Evolutionary conservation across 495 filamentous ascomycete species (phyloP).

Genomic region (Penicillium manginii): DNA sequence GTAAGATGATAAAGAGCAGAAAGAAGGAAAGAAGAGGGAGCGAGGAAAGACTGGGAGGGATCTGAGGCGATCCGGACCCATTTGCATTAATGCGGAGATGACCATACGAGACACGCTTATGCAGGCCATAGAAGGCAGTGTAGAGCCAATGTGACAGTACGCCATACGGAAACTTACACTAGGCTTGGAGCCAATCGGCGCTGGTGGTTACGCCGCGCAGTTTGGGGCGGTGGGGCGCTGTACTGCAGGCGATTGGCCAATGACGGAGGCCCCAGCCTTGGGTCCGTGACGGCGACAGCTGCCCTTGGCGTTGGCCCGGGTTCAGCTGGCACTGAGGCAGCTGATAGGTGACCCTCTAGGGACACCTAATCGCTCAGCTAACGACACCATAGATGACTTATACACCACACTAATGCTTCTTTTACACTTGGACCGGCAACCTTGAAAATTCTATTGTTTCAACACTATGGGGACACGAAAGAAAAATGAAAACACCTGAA

Average conservation of each 20-base stretch:
- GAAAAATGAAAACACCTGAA: slow-evolving; percentile 23
- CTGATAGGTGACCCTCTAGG: background rate
- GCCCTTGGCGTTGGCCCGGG: background rate
- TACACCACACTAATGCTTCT: background rate
- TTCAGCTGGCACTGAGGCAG: background rate
- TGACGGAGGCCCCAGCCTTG: slow-evolving; percentile 7
- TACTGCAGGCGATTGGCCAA: slow-evolving; percentile 25
- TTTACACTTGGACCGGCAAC: background rate
- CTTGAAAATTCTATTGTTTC: slow-evolving; percentile 29
- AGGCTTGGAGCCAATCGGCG: background rate
- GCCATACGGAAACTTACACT: slow-evolving; percentile 11
- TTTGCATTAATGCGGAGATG: slow-evolving; percentile 36
- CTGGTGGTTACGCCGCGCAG: slow-evolving; percentile 13
- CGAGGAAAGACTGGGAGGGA: slow-evolving; percentile 23
- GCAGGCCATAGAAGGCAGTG: slow-evolving; percentile 5
- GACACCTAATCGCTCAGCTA: too few species aligned
- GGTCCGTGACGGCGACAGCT: background rate
- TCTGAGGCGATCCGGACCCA: slow-evolving; percentile 28
- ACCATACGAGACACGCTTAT: slow-evolving; percentile 32
- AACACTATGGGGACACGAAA: slow-evolving; percentile 35
- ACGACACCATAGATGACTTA: background rate
- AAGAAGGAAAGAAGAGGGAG: slow-evolving; percentile 15
- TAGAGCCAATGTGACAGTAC: slow-evolving; percentile 22
- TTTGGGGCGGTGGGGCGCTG: slow-evolving; percentile 21
- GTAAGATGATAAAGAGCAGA: background rate